phyloP scores from a whole-genome alignment of 1,284 basidiomycete genomes.

The Heterobasidion occidentale region DNA sequence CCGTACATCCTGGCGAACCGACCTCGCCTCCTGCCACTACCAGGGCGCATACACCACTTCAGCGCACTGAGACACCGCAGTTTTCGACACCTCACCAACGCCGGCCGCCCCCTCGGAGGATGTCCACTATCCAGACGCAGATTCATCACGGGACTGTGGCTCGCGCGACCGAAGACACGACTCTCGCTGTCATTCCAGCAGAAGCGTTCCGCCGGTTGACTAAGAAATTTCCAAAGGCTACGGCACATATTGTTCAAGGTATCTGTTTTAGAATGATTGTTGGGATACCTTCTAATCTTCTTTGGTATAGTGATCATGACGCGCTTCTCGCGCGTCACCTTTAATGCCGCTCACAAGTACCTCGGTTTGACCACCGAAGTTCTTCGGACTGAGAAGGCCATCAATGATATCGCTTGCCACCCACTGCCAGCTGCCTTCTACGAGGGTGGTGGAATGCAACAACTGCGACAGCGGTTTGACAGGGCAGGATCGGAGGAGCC shows the following conservation, averaged over 20 bases:
- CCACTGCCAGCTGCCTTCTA: constrained; percentile 91
- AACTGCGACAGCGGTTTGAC: constrained; percentile 82
- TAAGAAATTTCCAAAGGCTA: constrained; percentile 94
- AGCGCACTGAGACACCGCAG: background rate
- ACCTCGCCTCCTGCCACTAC: constrained; percentile 19
- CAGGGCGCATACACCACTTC: background rate
- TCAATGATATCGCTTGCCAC: constrained; percentile 95
- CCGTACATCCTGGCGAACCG: constrained; percentile 42
- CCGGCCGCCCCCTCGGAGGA: constrained; percentile 3
- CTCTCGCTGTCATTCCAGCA: constrained; percentile 96
- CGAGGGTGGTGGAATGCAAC: constrained; percentile 86
- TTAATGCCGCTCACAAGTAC: constrained; percentile 93
- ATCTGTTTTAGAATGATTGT: background rate
- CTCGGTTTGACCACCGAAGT: constrained; percentile 94
- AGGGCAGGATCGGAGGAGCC: constrained; percentile 35
- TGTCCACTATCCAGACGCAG: constrained; percentile 12
- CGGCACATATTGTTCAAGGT: constrained; percentile 96
- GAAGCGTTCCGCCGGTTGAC: constrained; percentile 92
- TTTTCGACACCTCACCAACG: constrained; percentile 7
- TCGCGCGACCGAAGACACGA: constrained; percentile 88
- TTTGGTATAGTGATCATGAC: constrained; percentile 76
- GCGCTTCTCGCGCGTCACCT: constrained; percentile 94
- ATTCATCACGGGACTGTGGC: constrained; percentile 68
- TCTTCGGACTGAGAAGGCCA: constrained; percentile 91
- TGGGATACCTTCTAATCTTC: background rate